A percentile compares a stretch with the other conserved stretches of the same genome.
These are phyloP conservation scores for Cornus suecica DNA, from an alignment of 148 eudicot genomes.

Conservation along the genomic window DNA sequence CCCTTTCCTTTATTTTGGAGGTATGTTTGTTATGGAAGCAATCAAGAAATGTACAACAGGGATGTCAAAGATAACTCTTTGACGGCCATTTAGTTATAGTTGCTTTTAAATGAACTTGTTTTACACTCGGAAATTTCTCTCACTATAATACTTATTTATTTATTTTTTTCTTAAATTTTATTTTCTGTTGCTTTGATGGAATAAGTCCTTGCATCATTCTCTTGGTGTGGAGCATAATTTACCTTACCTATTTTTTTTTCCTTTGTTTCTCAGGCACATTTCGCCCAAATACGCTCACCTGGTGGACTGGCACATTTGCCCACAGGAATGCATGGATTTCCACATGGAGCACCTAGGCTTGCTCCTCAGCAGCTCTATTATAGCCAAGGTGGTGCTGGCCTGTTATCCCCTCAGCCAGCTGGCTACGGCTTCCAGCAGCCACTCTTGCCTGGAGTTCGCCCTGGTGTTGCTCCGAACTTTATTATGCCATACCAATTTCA, in stretches of 20 bases:
- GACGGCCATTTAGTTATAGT: background rate
- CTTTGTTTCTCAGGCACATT: constrained; percentile 41
- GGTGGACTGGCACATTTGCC: constrained; percentile 34
- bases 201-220: background rate
- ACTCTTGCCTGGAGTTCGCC: constrained; percentile 42
- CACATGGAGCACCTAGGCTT: constrained; percentile 38
- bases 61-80: no score
- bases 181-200: background rate
- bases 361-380: constrained; percentile 47
- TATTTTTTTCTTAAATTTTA: background rate
- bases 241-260: background rate
- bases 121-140: no score
- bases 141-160: background rate
- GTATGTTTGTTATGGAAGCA: no score
- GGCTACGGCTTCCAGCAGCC: constrained; percentile 54
- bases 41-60: no score
- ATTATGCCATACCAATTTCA: constrained; percentile 45
- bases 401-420: constrained; percentile 42
- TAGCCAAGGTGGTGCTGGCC: constrained; percentile 47
- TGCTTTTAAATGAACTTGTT: background rate
- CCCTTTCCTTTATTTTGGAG: no score
- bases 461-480: constrained; percentile 45
- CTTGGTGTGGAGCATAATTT: background rate
- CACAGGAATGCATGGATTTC: constrained; percentile 39
- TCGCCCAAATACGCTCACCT: constrained; percentile 40